A percentile compares a stretch with the other conserved stretches of the same genome.
These are phyloP conservation scores for Mycothermus thermophilus DNA, from an alignment of 495 filamentous ascomycete genomes.

Conservation along the genomic window DNA sequence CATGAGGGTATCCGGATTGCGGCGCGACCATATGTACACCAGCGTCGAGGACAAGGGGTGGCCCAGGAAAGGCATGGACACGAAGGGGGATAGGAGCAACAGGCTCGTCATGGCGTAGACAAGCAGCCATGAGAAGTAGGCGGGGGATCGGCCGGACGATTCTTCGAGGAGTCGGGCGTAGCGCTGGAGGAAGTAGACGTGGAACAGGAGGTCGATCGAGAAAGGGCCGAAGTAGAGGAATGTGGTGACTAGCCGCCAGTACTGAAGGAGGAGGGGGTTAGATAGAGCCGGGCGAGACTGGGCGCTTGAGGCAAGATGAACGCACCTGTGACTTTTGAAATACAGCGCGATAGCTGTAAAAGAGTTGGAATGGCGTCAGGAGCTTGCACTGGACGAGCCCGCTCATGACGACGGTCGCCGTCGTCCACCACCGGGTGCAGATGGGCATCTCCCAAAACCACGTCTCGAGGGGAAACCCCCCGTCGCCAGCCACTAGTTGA, in stretches of 20 bases:
- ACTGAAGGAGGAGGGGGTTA: conserved; percentile 44
- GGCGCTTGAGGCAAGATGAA: no score
- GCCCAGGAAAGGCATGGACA: conserved; percentile 82
- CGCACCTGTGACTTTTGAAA: conserved; percentile 76
- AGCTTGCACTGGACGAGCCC: conserved; percentile 86
- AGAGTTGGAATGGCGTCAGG: conserved; percentile 82
- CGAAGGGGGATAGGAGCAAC: conserved; percentile 65
- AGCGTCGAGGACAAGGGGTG: conserved; percentile 76
- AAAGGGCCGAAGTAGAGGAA: conserved; percentile 96
- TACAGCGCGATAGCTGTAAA: conserved; percentile 88
- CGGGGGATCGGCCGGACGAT: conserved; percentile 73
- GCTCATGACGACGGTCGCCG: conserved; percentile 76
- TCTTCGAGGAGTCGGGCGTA: conserved; percentile 95
- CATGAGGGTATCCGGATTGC: conserved; percentile 81
- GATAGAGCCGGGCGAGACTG: no score
- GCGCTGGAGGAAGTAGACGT: conserved; percentile 95
- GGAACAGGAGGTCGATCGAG: conserved; percentile 89
- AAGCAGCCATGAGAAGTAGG: conserved; percentile 88
- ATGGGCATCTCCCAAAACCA: conserved; percentile 98
- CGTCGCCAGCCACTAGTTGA: conserved; percentile 50
- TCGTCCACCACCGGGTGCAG: conserved; percentile 93
- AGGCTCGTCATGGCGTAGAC: conserved; percentile 69
- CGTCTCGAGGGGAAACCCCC: conserved; percentile 75
- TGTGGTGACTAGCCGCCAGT: conserved; percentile 88
- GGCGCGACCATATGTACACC: conserved; percentile 96